These are phyloP conservation scores for Exophiala sp. DNA, from an alignment of 2,329 filamentous ascomycete genomes.

Conservation along the genomic window DNA sequence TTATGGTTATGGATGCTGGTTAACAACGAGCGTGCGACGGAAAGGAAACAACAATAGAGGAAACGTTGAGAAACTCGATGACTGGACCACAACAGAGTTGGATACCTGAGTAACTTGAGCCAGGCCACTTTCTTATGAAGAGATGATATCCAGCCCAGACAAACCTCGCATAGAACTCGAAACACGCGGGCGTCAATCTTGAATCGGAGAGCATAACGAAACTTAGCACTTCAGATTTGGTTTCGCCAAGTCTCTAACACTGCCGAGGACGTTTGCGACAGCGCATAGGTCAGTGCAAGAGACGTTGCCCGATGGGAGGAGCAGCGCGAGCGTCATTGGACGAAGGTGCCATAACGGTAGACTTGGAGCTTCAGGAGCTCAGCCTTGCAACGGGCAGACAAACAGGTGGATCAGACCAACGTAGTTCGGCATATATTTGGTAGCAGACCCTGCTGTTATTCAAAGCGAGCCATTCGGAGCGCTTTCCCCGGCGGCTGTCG, in stretches of 20 bases:
- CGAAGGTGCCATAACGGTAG: background rate
- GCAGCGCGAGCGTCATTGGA: conserved; percentile 8
- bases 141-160: conserved; percentile 19
- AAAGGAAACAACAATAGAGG: conserved; percentile 14
- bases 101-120: conserved; percentile 19
- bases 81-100: conserved; percentile 21
- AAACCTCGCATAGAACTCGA: conserved; percentile 12
- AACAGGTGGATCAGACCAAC: conserved; percentile 6
- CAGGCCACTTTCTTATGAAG: conserved; percentile 23
- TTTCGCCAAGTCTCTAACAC: conserved; percentile 9
- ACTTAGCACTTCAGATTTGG: conserved; percentile 8
- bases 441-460: conserved; percentile 4
- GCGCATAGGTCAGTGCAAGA: conserved; percentile 16
- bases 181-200: conserved; percentile 28
- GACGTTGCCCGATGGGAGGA: conserved; percentile 3
- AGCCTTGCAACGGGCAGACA: conserved; percentile 5
- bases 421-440: conserved; percentile 19
- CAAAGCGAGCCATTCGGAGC: conserved; percentile 16
- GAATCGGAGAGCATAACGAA: conserved; percentile 20
- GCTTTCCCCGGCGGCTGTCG: conserved; percentile 15
- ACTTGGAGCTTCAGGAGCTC: conserved; percentile 17
- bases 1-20: conserved; percentile 14
- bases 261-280: conserved; percentile 1
- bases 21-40: conserved; percentile 12
- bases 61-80: conserved; percentile 4